phyloP scores from a whole-genome alignment of 352 stramenopile species.

The Phytophthora tentaculata region DNA sequence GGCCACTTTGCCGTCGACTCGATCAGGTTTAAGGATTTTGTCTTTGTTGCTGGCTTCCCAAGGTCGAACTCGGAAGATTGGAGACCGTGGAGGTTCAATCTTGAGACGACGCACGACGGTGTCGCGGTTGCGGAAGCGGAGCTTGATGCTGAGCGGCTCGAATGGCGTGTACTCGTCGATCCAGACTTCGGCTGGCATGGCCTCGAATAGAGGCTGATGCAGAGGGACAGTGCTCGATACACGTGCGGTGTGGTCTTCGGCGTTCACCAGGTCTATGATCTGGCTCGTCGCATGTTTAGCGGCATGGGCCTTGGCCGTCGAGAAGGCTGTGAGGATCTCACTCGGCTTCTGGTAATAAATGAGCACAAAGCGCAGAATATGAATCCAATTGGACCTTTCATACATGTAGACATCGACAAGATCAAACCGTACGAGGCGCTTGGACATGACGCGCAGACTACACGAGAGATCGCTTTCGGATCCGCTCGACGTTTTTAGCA shows the following conservation, averaged over 20 bases:
- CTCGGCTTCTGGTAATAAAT: slow-evolving; percentile 60
- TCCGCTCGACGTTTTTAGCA: slow-evolving; percentile 5
- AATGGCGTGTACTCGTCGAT: slow-evolving; percentile 95
- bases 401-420: not conserved
- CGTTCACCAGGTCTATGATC: slow-evolving; percentile 75
- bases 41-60: slow-evolving; percentile 21
- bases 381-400: not conserved
- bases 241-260: slow-evolving; percentile 72
- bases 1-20: slow-evolving; percentile 84
- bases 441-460: not conserved
- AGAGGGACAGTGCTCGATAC: slow-evolving; percentile 77
- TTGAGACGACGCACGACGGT: slow-evolving; percentile 90
- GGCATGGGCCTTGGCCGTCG: slow-evolving; percentile 55
- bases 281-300: slow-evolving; percentile 40
- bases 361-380: not conserved
- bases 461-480: not conserved
- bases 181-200: slow-evolving; percentile 80
- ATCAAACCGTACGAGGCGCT: slow-evolving; percentile 27
- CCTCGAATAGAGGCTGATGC: slow-evolving; percentile 89
- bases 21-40: slow-evolving; percentile 8
- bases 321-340: slow-evolving; percentile 69
- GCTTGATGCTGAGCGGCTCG: slow-evolving; percentile 73
- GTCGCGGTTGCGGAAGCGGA: slow-evolving; percentile 94
- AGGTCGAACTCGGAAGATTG: slow-evolving; percentile 84
- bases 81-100: slow-evolving; percentile 84